These are phyloP conservation scores for Mimosa pudica DNA, from an alignment of 306 rosid species.

Conservation along the genomic window DNA sequence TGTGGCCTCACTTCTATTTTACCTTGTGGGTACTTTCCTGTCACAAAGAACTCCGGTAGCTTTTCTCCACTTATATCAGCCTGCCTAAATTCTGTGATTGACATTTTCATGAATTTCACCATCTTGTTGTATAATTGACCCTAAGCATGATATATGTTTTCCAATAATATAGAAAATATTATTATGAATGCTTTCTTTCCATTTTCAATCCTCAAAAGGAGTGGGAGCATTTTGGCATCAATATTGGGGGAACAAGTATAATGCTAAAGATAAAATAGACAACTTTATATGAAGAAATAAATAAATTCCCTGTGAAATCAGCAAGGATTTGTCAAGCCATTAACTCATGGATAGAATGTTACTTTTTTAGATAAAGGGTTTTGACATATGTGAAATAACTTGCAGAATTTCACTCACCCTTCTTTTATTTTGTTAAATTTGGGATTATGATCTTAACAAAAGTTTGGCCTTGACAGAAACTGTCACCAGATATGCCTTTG, in stretches of 20 bases:
- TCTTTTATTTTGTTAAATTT: not conserved
- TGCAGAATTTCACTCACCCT: slow-evolving; percentile 5
- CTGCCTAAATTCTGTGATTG: too few relatives aligned
- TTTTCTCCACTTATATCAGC: too few relatives aligned
- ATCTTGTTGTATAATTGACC: too few relatives aligned
- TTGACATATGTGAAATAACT: slow-evolving; percentile 13
- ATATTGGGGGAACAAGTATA: not conserved
- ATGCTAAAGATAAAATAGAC: not conserved
- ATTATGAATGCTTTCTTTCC: slow-evolving; percentile 10
- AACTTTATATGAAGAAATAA: not conserved
- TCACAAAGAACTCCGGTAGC: too few relatives aligned
- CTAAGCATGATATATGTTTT: too few relatives aligned
- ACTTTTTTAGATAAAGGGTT: slow-evolving; percentile 9
- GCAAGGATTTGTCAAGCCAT: not conserved
- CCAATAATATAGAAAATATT: slow-evolving; percentile 11
- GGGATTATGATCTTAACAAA: slow-evolving; percentile 28
- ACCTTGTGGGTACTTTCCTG: too few relatives aligned
- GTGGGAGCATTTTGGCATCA: not conserved
- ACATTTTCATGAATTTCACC: too few relatives aligned
- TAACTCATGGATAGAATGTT: slow-evolving; percentile 24
- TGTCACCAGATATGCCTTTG: slow-evolving; percentile 94
- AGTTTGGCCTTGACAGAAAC: slow-evolving; percentile 55
- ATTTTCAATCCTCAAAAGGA: slow-evolving; percentile 7
- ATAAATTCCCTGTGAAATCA: not conserved
- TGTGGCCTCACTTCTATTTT: too few relatives aligned